Percentiles rank a stretch among this genome's conserved stretches.
Conservation (phyloP, 164 flowering plant species). For the Buxus sempervirens region DNA sequence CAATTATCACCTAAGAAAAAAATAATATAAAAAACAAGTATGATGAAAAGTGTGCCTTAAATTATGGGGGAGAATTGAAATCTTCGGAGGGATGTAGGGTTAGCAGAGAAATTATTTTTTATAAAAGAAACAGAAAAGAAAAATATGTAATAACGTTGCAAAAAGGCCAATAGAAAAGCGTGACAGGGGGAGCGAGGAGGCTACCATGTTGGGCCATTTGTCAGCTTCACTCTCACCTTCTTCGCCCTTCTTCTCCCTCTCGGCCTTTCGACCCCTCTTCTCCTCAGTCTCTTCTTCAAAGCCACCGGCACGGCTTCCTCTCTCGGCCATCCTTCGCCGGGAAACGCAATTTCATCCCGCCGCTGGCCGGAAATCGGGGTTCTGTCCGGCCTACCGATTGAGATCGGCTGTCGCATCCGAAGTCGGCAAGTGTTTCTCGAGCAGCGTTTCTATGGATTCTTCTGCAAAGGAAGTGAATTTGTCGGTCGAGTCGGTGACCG, state of each 20-base stretch:
- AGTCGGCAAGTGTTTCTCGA: conserved; percentile 5
- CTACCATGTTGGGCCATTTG: no score
- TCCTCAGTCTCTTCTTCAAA: conserved; percentile 1
- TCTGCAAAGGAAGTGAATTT: conserved; percentile 17
- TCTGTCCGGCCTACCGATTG: background rate
- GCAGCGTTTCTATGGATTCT: conserved; percentile 30
- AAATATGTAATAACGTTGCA: no score
- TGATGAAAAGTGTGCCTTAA: no score
- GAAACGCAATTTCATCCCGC: background rate
- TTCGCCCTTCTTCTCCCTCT: background rate
- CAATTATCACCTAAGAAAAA: no score
- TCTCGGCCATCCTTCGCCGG: conserved; percentile 1
- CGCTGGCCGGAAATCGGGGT: background rate
- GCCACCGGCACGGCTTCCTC: background rate
- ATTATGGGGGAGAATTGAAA: no score
- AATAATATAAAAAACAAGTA: no score
- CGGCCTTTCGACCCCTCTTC: conserved; percentile 11
- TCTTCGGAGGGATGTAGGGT: no score
- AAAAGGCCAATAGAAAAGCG: no score
- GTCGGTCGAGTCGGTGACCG: conserved; percentile 51
- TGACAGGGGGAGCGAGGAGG: no score
- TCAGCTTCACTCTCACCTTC: no score
- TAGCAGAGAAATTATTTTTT: no score
- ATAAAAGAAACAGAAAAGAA: no score
- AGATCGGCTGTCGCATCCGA: background rate